Percentiles rank a stretch among this genome's conserved stretches.
Conservation (phyloP, 73 alveolate genomes). For the Tetrahymena malaccensis region DNA sequence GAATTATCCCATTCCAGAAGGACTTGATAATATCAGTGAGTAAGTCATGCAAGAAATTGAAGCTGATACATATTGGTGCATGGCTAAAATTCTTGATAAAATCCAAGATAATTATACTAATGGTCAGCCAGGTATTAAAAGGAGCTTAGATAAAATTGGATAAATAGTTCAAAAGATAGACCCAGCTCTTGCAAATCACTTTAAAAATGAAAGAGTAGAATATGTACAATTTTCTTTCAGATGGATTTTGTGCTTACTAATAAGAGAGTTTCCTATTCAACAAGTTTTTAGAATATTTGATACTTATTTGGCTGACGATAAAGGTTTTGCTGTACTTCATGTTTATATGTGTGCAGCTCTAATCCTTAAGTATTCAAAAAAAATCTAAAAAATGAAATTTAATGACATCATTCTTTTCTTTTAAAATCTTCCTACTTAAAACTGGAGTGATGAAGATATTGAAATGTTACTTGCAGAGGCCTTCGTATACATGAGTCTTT, state of each 20-base stretch:
- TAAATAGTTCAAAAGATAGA: conserved; percentile 6
- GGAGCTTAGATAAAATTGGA: conserved; percentile 14
- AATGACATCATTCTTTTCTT: conserved; percentile 26
- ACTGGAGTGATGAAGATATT: conserved; percentile 33
- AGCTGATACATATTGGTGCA: conserved; percentile 41
- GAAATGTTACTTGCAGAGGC: conserved; percentile 30
- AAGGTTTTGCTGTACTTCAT: conserved; percentile 13
- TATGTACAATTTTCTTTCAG: conserved; percentile 11
- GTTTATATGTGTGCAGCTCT: conserved; percentile 13
- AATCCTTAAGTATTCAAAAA: conserved; percentile 15
- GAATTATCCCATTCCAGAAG: background rate
- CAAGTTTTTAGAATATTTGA: conserved; percentile 35
- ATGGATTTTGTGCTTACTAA: conserved; percentile 28
- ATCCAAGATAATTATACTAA: conserved; percentile 31
- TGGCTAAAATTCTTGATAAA: conserved; percentile 17
- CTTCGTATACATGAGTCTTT: conserved; percentile 3
- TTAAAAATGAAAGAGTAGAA: background rate
- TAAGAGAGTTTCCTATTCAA: conserved; percentile 18
- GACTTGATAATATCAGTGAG: background rate
- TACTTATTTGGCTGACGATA: conserved; percentile 37
- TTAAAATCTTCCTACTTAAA: conserved; percentile 23
- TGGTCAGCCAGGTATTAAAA: conserved; percentile 16
- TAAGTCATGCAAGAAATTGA: conserved; percentile 8
- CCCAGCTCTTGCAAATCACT: background rate
- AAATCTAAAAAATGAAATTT: conserved; percentile 21